Evolutionary conservation across 495 filamentous ascomycete species (phyloP), one percentile per base, ranked within the genome.

Genomic region (Pseudomonodictys pantanalensis): DNA sequence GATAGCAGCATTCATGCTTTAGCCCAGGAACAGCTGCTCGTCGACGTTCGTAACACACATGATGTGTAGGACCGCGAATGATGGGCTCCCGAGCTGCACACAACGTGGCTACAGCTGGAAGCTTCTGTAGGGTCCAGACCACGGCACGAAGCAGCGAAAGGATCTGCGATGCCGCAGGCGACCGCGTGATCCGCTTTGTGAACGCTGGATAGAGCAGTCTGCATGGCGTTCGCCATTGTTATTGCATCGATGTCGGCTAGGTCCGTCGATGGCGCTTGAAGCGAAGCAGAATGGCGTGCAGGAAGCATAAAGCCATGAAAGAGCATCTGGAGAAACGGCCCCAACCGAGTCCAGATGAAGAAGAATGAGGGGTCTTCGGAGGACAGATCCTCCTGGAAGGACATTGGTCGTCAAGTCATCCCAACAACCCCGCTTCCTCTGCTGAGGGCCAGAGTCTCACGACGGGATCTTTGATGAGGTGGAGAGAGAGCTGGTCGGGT

Each of bases 221-320:
- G 24, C 10, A 56, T 56, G 45, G 56, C 46, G 48, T 60, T 43
- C 33, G n/a, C 35, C 32, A 39, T 51, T 50, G 52, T 58, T 47
- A 38, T 52, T 24, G 56, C 62, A 66, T 49, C 47, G 63, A n/a
- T n/a, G 52, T 58, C 26, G 63, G 44, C 49, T 49, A 32, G 58
- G 63, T 52, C 41, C 43, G 42, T 51, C 24, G 62, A 61, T 61
- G 58, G 63, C 63, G 56, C 51, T 38, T 56, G 49, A 66, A 66
- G 63, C 63, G 63, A 66, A 50, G 50, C 50, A 56, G 52, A 52
- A 66, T 66, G 63, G 63, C 63, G 63, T 66, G 52, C 63, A 65
- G 62, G 43, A 60, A 29, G 45, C 52, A 58, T 55, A 54, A 52
- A 56, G 56, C 61, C 15, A 50, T 58, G 35, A 66, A 66, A 66